Conservation (phyloP, 495 filamentous ascomycete species). For the Extremus antarcticus region DNA sequence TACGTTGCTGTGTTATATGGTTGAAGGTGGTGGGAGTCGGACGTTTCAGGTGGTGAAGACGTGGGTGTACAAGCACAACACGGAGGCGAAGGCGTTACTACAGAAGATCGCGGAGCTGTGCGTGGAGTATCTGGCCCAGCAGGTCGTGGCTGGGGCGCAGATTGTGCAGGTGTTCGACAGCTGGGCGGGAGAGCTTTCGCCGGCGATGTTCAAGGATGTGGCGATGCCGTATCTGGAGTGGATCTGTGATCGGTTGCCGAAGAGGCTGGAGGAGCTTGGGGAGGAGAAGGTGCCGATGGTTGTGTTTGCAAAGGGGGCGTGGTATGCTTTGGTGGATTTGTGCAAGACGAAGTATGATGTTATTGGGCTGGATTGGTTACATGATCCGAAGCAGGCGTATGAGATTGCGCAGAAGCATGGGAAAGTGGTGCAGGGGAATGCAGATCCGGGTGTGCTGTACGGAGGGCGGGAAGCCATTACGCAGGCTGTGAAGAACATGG, state of each 20-base stretch:
- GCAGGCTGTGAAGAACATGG: constrained; percentile 68
- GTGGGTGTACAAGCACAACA: constrained; percentile 85
- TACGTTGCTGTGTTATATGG: constrained; percentile 97
- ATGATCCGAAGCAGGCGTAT: constrained; percentile 76
- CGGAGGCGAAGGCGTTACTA: constrained; percentile 66
- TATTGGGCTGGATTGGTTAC: constrained; percentile 88
- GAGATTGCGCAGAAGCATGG: constrained; percentile 52
- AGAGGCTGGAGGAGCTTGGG: constrained; percentile 56
- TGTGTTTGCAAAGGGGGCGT: constrained; percentile 99
- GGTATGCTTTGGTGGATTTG: constrained; percentile 82
- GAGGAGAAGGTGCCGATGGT: constrained; percentile 86
- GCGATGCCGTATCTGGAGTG: constrained; percentile 75
- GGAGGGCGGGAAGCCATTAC: constrained; percentile 73
- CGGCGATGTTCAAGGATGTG: constrained; percentile 68
- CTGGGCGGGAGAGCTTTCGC: constrained; percentile 90
- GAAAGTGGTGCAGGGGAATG: constrained; percentile 85
- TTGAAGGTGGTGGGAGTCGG: constrained; percentile 91
- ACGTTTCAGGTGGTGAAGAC: constrained; percentile 84
- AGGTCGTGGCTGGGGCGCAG: constrained; percentile 85
- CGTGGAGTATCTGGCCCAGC: constrained; percentile 83
- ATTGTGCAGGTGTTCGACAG: constrained; percentile 97
- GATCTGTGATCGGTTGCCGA: constrained; percentile 69
- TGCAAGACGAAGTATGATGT: constrained; percentile 87
- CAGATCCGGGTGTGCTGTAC: constrained; percentile 87
- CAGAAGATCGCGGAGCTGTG: constrained; percentile 87